Conservation (phyloP, 2,329 filamentous ascomycete species). For the Orbilia blumenaviensis region DNA sequence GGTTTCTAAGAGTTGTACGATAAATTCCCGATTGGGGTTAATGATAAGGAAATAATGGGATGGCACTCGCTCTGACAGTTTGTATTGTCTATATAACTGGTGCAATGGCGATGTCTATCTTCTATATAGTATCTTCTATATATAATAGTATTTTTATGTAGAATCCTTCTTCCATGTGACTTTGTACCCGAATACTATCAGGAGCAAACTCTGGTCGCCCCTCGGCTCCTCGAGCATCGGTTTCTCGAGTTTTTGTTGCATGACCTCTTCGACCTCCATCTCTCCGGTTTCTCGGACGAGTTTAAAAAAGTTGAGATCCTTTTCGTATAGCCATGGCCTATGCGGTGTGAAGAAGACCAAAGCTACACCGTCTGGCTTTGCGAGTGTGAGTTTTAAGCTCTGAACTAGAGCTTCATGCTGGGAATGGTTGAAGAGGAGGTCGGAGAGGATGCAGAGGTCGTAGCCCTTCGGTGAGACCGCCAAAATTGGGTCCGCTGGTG, state of each 20-base stretch:
- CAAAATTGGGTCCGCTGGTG: conserved; percentile 69
- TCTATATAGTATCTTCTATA: conserved; percentile 5
- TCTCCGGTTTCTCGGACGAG: conserved; percentile 72
- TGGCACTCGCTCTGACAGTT: background rate
- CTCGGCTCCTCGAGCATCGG: conserved; percentile 90
- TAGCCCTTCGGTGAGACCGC: conserved; percentile 70
- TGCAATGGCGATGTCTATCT: background rate
- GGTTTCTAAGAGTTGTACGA: conserved; percentile 11
- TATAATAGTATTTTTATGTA: background rate
- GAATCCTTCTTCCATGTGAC: conserved; percentile 41
- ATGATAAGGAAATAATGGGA: conserved; percentile 1
- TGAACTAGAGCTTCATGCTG: conserved; percentile 81
- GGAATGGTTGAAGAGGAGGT: conserved; percentile 88
- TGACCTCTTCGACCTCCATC: conserved; percentile 79
- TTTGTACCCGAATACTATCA: conserved; percentile 32
- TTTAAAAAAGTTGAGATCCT: conserved; percentile 88
- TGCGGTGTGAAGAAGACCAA: conserved; percentile 96
- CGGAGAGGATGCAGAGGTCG: conserved; percentile 84
- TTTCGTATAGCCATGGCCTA: conserved; percentile 84
- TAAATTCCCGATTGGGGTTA: background rate
- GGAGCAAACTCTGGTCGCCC: conserved; percentile 69
- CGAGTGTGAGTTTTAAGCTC: conserved; percentile 75
- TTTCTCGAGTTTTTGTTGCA: conserved; percentile 82
- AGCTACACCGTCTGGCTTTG: conserved; percentile 68
- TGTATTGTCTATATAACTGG: background rate